Evolutionary conservation across 106 monocot species (phyloP), one percentile per base, ranked within the genome.

Genomic region (Narthecium ossifragum): DNA sequence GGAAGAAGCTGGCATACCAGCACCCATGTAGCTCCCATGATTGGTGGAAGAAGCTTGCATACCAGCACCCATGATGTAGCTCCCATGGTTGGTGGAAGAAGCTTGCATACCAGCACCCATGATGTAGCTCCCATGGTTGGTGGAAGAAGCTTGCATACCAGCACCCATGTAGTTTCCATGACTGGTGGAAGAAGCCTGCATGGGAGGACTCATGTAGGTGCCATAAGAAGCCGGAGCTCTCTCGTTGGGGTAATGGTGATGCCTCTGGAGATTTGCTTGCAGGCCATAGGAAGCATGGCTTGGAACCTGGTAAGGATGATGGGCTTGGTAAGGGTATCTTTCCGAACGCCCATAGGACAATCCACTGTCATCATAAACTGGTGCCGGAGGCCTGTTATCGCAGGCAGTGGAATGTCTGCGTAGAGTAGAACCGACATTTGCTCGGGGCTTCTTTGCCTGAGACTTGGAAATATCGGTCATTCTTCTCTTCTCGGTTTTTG

Each of bases 401-500:
- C 17, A 32, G 55, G 36, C 30, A 14, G 26, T 22, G 32, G 37
- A 4, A 29, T 63, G 68, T 20, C 59, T 28, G 21, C 65, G 54
- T 15, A 27, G 34, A 25, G 28, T 37, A 31, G 58, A 61, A 20
- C 33, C 59, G 12, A 48, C 58, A 55, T 36, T 49, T 0, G 5
- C 29, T 12, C 82, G 67, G 34, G 71, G 56, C 61, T 51, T 86
- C 53, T 70, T 75, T 22, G 58, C 23, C 34, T 66, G 61, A 9
- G 45, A 33, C 37, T 54, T 78, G 12, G 53, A 28, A 18, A 59
- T 31, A 15, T 74, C 77, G 0, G 15, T 34, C 1, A 6, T 26
- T 29, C 70, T 53, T 36, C 73, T 84, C 65, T 78, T 82, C 10
- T 54, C 69, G 29, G 43, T 15, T 58, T 69, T 82, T 31, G 57